Percentiles rank a stretch among this genome's conserved stretches.
phyloP scores from a whole-genome alignment of 352 stramenopile species.

The Aphanomyces invadans region DNA sequence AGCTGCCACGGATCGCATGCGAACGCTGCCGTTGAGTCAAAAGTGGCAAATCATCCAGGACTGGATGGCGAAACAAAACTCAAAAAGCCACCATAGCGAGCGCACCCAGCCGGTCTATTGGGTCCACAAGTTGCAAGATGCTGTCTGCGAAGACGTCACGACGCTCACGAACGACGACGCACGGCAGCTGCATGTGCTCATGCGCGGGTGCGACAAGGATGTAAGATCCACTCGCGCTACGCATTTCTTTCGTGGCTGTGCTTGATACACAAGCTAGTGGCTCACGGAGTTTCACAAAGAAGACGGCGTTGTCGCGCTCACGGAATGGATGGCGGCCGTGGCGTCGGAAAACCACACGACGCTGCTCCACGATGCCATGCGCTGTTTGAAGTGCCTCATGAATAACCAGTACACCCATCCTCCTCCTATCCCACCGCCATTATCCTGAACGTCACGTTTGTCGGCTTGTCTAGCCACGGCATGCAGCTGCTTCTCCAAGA shows the following conservation, averaged over 20 bases:
- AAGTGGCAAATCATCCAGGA: slow-evolving; percentile 21
- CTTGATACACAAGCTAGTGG: slow-evolving; percentile 14
- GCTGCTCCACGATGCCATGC: background rate
- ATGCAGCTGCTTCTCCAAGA: slow-evolving; percentile 16
- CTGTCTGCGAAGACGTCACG: background rate
- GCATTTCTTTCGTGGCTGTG: too few relatives aligned
- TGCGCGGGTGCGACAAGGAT: slow-evolving; percentile 18
- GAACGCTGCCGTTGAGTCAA: slow-evolving; percentile 8
- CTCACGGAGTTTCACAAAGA: slow-evolving; percentile 16
- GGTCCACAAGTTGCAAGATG: slow-evolving; percentile 17
- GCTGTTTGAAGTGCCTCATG: slow-evolving; percentile 20
- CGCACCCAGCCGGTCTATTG: slow-evolving; percentile 4
- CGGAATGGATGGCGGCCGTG: slow-evolving; percentile 10
- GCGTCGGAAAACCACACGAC: slow-evolving; percentile 4
- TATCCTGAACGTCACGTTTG: background rate
- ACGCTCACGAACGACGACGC: slow-evolving; percentile 6
- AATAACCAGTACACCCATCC: slow-evolving; percentile 8
- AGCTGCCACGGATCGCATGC: slow-evolving; percentile 11
- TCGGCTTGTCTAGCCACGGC: background rate
- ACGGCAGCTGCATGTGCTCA: slow-evolving; percentile 17
- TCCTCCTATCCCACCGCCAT: too few relatives aligned
- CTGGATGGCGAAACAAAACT: slow-evolving; percentile 11
- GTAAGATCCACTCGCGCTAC: too few relatives aligned
- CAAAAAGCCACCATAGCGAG: background rate
- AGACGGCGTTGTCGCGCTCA: background rate